These are phyloP conservation scores for Vinca minor DNA, from an alignment of 257 asterid species.

Conservation along the genomic window DNA sequence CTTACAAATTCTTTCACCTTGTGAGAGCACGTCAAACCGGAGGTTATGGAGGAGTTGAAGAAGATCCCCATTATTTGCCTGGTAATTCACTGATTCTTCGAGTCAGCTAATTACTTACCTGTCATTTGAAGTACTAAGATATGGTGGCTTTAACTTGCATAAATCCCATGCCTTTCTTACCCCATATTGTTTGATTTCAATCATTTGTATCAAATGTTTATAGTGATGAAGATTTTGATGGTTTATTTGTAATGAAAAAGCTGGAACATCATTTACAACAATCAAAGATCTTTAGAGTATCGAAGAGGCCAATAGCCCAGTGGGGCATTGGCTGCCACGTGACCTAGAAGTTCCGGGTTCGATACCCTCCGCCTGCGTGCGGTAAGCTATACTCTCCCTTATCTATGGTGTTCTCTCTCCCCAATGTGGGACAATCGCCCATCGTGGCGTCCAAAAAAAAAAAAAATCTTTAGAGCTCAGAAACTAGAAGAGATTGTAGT, in stretches of 20 bases:
- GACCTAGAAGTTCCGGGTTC: too few relatives aligned
- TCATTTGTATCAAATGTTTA: constrained; percentile 13
- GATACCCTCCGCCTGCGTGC: too few relatives aligned
- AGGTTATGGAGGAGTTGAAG: constrained; percentile 1
- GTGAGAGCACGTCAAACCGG: background rate
- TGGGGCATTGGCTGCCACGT: too few relatives aligned
- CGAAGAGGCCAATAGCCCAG: too few relatives aligned
- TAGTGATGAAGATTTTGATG: constrained; percentile 1
- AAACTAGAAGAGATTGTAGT: too few relatives aligned
- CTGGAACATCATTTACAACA: background rate
- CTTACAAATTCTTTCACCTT: constrained; percentile 13
- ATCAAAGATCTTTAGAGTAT: background rate
- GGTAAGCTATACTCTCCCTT: too few relatives aligned
- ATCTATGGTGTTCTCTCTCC: too few relatives aligned
- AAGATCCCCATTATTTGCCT: constrained; percentile 4
- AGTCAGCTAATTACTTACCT: constrained; percentile 6
- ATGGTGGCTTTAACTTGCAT: too few relatives aligned
- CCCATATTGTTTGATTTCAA: constrained; percentile 18
- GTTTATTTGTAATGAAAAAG: background rate
- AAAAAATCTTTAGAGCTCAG: too few relatives aligned
- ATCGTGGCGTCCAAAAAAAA: too few relatives aligned
- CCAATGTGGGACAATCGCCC: too few relatives aligned
- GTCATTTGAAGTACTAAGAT: constrained; percentile 8
- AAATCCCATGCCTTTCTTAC: background rate
- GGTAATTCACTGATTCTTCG: constrained; percentile 13